A percentile compares a stretch with the other conserved stretches of the same genome.
Evolutionary conservation across 2,329 filamentous ascomycete genomes (phyloP).

Genomic region (Colletotrichum godetiae): DNA sequence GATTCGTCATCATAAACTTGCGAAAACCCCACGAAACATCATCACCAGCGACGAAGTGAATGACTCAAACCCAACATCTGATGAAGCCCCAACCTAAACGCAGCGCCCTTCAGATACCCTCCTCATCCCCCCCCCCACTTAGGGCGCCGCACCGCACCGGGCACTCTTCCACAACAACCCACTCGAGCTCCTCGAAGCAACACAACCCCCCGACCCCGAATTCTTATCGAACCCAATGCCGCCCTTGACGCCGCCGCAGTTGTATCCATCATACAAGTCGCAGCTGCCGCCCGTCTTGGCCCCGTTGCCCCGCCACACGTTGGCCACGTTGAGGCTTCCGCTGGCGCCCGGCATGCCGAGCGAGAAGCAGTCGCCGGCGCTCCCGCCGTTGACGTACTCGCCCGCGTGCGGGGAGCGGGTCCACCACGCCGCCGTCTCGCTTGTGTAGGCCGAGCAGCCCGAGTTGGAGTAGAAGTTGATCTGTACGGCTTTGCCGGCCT

Average conservation of each 20-base stretch:
- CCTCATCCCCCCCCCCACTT: not conserved
- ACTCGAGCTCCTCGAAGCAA: slow-evolving; percentile 6
- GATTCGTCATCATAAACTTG: not conserved
- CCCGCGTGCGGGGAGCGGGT: not conserved
- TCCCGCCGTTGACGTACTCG: not conserved
- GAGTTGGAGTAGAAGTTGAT: slow-evolving; percentile 21
- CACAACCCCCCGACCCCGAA: not conserved
- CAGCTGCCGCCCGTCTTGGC: not conserved
- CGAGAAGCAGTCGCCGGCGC: slow-evolving; percentile 4
- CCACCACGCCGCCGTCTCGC: slow-evolving; percentile 19
- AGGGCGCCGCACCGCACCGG: not conserved
- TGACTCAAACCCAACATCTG: not conserved
- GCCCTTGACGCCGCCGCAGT: not conserved
- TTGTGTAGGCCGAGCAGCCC: slow-evolving; percentile 18
- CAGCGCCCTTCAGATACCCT: not conserved
- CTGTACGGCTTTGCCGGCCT: slow-evolving; percentile 10
- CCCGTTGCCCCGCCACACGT: slow-evolving; percentile 2
- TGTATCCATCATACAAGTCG: slow-evolving; percentile 11
- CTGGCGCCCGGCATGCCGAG: slow-evolving; percentile 14
- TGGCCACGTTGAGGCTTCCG: slow-evolving; percentile 11
- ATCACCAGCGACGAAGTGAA: too few relatives aligned
- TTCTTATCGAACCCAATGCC: not conserved
- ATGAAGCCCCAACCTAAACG: not conserved
- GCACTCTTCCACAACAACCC: slow-evolving; percentile 19
- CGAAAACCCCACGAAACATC: not conserved